Percentiles rank a stretch among this genome's conserved stretches.
Conservation (phyloP, 1,284 basidiomycete species). For the Malassezia brasiliensis region DNA sequence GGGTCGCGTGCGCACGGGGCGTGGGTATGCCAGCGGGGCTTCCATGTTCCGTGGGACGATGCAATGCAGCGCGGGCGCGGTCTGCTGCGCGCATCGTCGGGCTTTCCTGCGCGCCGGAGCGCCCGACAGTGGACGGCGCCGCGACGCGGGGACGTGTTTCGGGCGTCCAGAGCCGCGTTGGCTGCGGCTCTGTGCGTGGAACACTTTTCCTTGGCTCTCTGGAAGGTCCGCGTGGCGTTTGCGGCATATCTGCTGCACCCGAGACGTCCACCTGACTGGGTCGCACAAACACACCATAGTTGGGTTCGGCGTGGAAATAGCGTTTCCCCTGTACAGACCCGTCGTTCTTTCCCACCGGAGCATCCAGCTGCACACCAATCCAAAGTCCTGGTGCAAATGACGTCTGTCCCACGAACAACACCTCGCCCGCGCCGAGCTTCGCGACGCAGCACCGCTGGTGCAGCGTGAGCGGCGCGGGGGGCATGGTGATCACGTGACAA, state of each 20-base stretch:
- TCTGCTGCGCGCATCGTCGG: background rate
- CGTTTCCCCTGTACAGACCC: slow-evolving; percentile 70
- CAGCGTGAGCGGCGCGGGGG: slow-evolving; percentile 25
- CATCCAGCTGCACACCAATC: slow-evolving; percentile 79
- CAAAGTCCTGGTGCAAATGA: slow-evolving; percentile 80
- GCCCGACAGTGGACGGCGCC: background rate
- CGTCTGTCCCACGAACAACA: slow-evolving; percentile 74
- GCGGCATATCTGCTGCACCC: background rate
- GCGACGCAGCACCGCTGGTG: slow-evolving; percentile 33
- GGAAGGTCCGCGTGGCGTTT: too few species aligned
- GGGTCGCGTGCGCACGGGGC: too few species aligned
- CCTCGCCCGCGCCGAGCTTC: slow-evolving; percentile 63
- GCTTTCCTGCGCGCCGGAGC: background rate
- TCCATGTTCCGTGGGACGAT: too few species aligned
- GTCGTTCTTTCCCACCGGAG: slow-evolving; percentile 80
- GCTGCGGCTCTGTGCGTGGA: background rate
- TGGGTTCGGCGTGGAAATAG: slow-evolving; percentile 73
- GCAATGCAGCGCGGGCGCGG: too few species aligned
- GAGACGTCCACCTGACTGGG: slow-evolving; percentile 62
- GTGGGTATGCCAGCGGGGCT: too few species aligned
- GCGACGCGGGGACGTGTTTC: background rate
- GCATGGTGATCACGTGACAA: background rate
- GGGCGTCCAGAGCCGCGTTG: background rate
- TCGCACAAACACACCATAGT: slow-evolving; percentile 80
- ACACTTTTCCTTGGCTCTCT: background rate